A percentile compares a stretch with the other conserved stretches of the same genome.
These are phyloP conservation scores for Termitomyces sp. DNA, from an alignment of 768 basidiomycete genomes.

Conservation along the genomic window DNA sequence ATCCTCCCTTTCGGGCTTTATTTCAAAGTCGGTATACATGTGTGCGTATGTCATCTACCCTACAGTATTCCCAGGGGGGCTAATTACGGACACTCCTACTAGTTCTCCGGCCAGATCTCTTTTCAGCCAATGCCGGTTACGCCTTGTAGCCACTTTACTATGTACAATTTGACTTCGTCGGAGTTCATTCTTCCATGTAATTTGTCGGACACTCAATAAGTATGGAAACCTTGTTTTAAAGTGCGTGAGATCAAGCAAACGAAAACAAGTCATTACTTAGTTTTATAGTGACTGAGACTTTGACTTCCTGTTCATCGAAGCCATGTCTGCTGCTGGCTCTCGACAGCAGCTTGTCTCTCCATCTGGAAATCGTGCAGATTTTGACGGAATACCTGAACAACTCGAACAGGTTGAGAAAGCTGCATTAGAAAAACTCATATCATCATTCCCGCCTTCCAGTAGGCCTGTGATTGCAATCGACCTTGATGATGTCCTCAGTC, in stretches of 20 bases:
- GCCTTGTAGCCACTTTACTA: no score
- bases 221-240: no score
- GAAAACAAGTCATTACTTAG: not conserved
- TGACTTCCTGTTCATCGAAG: not conserved
- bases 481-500: slow-evolving; percentile 60
- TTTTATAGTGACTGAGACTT: slow-evolving; percentile 4
- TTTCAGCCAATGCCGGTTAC: no score
- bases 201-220: no score
- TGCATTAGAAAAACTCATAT: slow-evolving; percentile 20
- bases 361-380: not conserved
- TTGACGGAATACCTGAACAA: slow-evolving; percentile 2
- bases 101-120: no score
- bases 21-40: no score
- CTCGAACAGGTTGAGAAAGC: slow-evolving; percentile 16
- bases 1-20: no score
- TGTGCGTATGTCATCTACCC: no score
- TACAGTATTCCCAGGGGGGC: no score
- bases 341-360: slow-evolving; percentile 14
- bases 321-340: slow-evolving; percentile 26
- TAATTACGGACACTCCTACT: no score
- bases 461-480: slow-evolving; percentile 54
- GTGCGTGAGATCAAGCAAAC: not conserved
- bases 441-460: slow-evolving; percentile 16
- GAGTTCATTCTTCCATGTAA: no score
- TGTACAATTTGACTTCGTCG: no score